These are phyloP conservation scores for Thelonectria blattea DNA, from an alignment of 2,329 filamentous ascomycete genomes.

Conservation along the genomic window DNA sequence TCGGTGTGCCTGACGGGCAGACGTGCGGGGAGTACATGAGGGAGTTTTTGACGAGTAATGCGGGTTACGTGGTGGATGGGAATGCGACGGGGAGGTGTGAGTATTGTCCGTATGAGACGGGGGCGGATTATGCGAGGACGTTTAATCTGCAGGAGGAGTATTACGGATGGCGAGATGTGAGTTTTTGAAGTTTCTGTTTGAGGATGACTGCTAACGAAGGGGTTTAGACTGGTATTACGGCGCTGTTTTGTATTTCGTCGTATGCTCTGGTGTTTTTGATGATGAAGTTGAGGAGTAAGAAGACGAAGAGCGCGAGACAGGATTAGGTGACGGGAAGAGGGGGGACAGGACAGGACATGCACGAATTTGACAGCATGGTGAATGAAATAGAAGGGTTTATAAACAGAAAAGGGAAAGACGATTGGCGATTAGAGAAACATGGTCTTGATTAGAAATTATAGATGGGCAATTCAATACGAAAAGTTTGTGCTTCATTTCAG, in stretches of 20 bases:
- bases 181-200: neutral
- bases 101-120: slow-evolving; percentile 25
- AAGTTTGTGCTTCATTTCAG: no score
- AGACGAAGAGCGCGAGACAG: slow-evolving; percentile 27
- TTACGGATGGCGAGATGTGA: slow-evolving; percentile 33
- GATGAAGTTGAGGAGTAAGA: slow-evolving; percentile 34
- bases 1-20: slow-evolving; percentile 9
- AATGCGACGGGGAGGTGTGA: slow-evolving; percentile 23
- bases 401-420: no score
- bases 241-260: slow-evolving; percentile 29
- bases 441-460: no score
- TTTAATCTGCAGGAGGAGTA: slow-evolving; percentile 27
- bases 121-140: slow-evolving; percentile 26
- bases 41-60: slow-evolving; percentile 21
- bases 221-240: slow-evolving; percentile 28
- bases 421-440: no score
- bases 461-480: no score
- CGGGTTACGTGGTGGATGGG: slow-evolving; percentile 22
- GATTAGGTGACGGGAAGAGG: neutral
- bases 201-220: neutral
- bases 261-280: slow-evolving; percentile 33
- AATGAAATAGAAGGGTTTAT: no score
- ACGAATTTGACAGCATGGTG: no score
- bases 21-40: slow-evolving; percentile 30
- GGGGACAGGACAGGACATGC: no score